Base-by-base conservation (phyloP, 2,329 filamentous ascomycete species). In the Stenocarpella maydis region DNA sequence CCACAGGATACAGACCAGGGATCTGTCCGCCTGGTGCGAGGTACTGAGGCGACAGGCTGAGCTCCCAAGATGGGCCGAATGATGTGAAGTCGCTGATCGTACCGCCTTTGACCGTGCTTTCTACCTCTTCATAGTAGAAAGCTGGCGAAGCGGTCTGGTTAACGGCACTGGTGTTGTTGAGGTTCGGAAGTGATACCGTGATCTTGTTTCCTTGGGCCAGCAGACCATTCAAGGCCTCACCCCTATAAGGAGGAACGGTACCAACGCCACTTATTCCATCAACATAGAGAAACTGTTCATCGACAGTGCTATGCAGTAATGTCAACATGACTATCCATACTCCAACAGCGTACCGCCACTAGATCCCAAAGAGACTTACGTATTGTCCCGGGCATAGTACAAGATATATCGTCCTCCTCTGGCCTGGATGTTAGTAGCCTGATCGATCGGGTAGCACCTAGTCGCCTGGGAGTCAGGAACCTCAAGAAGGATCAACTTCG, bases 71-170 rank as follows among this genome's bases (percentile, higher is more conserved):
- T 5, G 58, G 58, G 14, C 58, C 58, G 41, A 41, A 61, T 21
- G 58, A 21, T 1, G 58, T 61, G 41, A 61, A 61, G 0, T 61
- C 58, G 26, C 58, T 61, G 26, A 61, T 61, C 26, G 10, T 61
- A 15, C 58, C 58, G 41, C 58, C 58, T 12, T 47, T n/a, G 6
- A 21, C 41, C 2, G 31, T 61, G 41, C 58, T 61, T n/a, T 34
- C 58, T 21, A 61, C 41, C 41, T 61, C 58, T 47, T 61, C 41
- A n/a, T 61, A 61, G 58, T 61, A 61, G 17, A 47, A 61, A 1
- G 26, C 26, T 28, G 58, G 19, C 17, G 58, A 61, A 21, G 58
- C 34, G 26, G 41, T 61, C 41, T 47, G 39, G 28, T 61, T 61
- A 6, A 6, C 58, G 12, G 1, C 41, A 28, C 41, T 61, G 41